Conservation (phyloP, 192 early-diverging fungal species). For the Glomus cerebriforme region DNA sequence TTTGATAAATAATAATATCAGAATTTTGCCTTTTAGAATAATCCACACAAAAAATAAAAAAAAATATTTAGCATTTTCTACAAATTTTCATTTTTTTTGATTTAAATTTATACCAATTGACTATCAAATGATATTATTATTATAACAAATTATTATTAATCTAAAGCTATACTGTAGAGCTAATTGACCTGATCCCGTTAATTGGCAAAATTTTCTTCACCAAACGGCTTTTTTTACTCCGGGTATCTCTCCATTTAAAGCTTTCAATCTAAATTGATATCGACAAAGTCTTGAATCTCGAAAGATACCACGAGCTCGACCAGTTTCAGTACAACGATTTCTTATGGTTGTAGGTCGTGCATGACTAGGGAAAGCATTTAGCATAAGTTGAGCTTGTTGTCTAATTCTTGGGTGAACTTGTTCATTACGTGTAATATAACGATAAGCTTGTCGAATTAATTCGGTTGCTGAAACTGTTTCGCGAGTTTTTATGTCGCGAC, state of each 20-base stretch:
- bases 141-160: too few species aligned
- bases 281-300: slow-evolving; percentile 74
- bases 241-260: slow-evolving; percentile 75
- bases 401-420: slow-evolving; percentile 71
- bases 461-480: slow-evolving; percentile 67
- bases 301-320: slow-evolving; percentile 74
- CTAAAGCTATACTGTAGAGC: too few species aligned
- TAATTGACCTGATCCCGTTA: too few species aligned
- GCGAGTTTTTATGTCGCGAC: slow-evolving; percentile 74
- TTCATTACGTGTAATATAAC: slow-evolving; percentile 77
- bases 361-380: slow-evolving; percentile 67
- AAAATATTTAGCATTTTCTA: too few species aligned
- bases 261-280: slow-evolving; percentile 80
- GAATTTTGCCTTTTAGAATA: too few species aligned
- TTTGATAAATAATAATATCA: too few species aligned
- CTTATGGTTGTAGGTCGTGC: slow-evolving; percentile 65
- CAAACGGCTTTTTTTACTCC: slow-evolving; percentile 81
- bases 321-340: slow-evolving; percentile 76
- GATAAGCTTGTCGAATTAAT: slow-evolving; percentile 71
- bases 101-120: too few species aligned
- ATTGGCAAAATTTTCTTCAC: too few species aligned
- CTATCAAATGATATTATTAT: too few species aligned
- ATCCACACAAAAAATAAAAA: too few species aligned
- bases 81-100: too few species aligned
- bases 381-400: slow-evolving; percentile 74